These are phyloP conservation scores for Mycena chlorophos DNA, from an alignment of 768 basidiomycete genomes.

Conservation along the genomic window DNA sequence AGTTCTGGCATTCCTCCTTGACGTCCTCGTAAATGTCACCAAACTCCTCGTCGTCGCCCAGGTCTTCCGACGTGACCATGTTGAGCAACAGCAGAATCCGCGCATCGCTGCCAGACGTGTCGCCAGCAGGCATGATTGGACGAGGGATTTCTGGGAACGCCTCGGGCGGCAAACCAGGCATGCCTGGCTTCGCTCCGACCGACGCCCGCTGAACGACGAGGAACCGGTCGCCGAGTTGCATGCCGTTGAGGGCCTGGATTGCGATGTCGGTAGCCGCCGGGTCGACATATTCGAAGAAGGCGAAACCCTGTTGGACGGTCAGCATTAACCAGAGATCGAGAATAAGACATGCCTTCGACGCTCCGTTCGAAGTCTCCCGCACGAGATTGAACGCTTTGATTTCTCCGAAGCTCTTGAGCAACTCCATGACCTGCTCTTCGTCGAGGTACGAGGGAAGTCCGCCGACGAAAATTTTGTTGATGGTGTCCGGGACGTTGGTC, in stretches of 20 bases:
- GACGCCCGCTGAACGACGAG: slow-evolving; percentile 97
- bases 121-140: slow-evolving; percentile 86
- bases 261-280: slow-evolving; percentile 87
- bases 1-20: slow-evolving; percentile 83
- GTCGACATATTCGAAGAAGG: slow-evolving; percentile 98
- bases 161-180: slow-evolving; percentile 70
- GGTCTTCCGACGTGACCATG: slow-evolving; percentile 95
- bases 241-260: slow-evolving; percentile 93
- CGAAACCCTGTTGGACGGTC: slow-evolving; percentile 74
- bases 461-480: slow-evolving; percentile 97
- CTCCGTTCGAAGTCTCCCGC: slow-evolving; percentile 85
- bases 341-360: slow-evolving; percentile 68
- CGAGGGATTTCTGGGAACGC: slow-evolving; percentile 82
- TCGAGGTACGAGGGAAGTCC: slow-evolving; percentile 94
- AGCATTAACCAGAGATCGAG: slow-evolving; percentile 1
- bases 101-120: slow-evolving; percentile 57
- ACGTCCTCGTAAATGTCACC: slow-evolving; percentile 93
- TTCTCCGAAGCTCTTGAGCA: slow-evolving; percentile 96
- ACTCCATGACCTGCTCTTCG: slow-evolving; percentile 98
- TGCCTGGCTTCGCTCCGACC: slow-evolving; percentile 82
- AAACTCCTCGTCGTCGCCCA: slow-evolving; percentile 88
- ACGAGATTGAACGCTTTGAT: slow-evolving; percentile 98
- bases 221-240: slow-evolving; percentile 95
- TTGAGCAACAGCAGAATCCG: slow-evolving; percentile 96
- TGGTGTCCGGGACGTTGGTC: slow-evolving; percentile 94